Percentiles rank a stretch among this genome's conserved stretches.
These are phyloP conservation scores for Calonectria honghensis DNA, from an alignment of 2,329 filamentous ascomycete genomes.

Conservation along the genomic window DNA sequence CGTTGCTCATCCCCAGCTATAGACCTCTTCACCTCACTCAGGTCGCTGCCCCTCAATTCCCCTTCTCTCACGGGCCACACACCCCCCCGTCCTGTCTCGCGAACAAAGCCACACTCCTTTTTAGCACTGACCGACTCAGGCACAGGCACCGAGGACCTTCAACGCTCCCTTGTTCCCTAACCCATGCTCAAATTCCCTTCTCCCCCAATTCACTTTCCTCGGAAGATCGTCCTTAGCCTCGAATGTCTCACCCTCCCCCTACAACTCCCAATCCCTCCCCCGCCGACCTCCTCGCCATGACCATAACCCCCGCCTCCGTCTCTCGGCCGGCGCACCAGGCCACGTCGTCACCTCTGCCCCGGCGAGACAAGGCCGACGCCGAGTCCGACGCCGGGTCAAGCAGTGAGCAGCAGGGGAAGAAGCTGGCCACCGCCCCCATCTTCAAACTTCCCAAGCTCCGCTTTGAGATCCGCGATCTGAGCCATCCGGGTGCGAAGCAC, in stretches of 20 bases:
- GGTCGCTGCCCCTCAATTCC: slow-evolving; percentile 9
- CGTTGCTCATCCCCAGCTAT: background rate
- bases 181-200: slow-evolving; percentile 6
- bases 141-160: slow-evolving; percentile 10
- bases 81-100: slow-evolving; percentile 19
- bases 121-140: slow-evolving; percentile 22
- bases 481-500: slow-evolving; percentile 75
- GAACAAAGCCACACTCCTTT: slow-evolving; percentile 30
- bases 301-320: slow-evolving; percentile 55
- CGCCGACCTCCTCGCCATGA: slow-evolving; percentile 49
- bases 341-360: slow-evolving; percentile 44
- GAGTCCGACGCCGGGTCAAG: slow-evolving; percentile 36
- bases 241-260: slow-evolving; percentile 53
- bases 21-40: background rate
- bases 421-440: slow-evolving; percentile 25
- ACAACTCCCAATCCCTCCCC: slow-evolving; percentile 51
- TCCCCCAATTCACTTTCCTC: background rate
- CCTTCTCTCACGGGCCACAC: slow-evolving; percentile 10
- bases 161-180: background rate
- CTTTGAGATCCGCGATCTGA: slow-evolving; percentile 75
- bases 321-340: slow-evolving; percentile 42
- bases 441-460: slow-evolving; percentile 74
- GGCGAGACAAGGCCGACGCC: slow-evolving; percentile 42
- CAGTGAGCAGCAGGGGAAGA: background rate
- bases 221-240: slow-evolving; percentile 32